phyloP scores from a whole-genome alignment of 23 red algal species.

The Cyanidiococcus yangmingshanensis region DNA sequence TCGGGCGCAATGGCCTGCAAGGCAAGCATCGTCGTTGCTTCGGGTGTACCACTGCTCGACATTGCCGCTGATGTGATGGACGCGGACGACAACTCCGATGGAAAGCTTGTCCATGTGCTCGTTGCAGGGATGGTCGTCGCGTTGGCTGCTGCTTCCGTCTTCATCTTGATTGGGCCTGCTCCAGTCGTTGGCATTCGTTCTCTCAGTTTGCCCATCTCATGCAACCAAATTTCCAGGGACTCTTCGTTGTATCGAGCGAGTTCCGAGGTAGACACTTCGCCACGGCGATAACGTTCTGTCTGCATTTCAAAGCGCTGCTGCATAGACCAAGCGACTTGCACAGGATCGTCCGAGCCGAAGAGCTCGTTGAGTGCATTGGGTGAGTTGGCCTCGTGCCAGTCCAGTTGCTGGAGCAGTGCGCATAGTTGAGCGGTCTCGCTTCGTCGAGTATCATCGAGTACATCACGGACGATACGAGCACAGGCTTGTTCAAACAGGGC shows the following conservation, averaged over 20 bases:
- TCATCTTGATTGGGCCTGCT: neutral
- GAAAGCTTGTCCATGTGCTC: neutral
- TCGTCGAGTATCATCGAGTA: neutral
- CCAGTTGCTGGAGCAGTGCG: neutral
- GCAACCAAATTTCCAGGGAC: slow-evolving; percentile 14
- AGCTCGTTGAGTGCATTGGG: neutral
- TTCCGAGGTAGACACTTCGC: neutral
- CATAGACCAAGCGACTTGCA: neutral
- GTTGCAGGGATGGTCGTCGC: neutral
- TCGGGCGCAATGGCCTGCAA: neutral
- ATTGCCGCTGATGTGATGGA: neutral
- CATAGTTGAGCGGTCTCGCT: slow-evolving; percentile 6
- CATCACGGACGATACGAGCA: neutral
- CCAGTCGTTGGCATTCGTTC: neutral
- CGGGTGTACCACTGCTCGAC: neutral
- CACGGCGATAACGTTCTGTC: slow-evolving; percentile 10
- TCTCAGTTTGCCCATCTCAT: neutral
- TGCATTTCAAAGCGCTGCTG: slow-evolving; percentile 16
- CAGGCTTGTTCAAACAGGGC: neutral
- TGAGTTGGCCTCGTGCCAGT: neutral
- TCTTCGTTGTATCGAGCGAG: neutral
- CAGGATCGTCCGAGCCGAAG: neutral
- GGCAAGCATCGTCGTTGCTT: neutral
- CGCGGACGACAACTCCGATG: neutral
- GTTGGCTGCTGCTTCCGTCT: neutral